Base-by-base conservation (phyloP, 306 rosid genomes). In the Quercus agrifolia region DNA sequence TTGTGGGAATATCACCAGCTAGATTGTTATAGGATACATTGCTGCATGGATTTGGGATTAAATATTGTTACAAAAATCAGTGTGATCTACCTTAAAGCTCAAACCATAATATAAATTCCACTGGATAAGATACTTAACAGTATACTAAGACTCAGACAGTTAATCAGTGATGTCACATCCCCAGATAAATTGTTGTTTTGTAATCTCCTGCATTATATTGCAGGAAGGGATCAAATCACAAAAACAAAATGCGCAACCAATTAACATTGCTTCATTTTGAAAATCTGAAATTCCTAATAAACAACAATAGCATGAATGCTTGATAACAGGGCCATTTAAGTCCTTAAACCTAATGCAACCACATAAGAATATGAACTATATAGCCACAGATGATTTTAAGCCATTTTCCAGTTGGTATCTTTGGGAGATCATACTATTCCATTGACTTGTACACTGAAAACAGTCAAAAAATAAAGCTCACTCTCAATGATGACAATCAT, bases 11-110 rank as follows among this genome's bases (percentile, higher is more conserved):
- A 63, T 88, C 87, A 77, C 99, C 99, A n/a, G 35, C 92, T 41
- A 96, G 81, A 38, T 88, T 80, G 90, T 96, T 96, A 58, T 89
- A 91, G 31, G 99, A 96, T 44, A 96, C 97, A 79, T 96, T 93
- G 63, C 99, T 96, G 85, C 79, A 86, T 74, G 63, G 46, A 72
- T 61, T 23, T 10, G 38, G 20, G 38, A 35, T 35, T 17, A 64
- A 18, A 64, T 64, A 21, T 33, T 68, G 52, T 68, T 31, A 35
- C 28, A n/a, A 18, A 12, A 35, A 64, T 30, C 44, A 5, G 21
- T 28, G 71, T 18, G 71, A 64, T 49, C 54, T 49, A 49, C 71
- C 46, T 7, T 64, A 30, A 78, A 56, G 63, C 14, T 13, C 21
- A 31, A 5, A 35, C 44, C 33, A 17, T 44, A 57, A 14, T 9